phyloP scores from a whole-genome alignment of 352 stramenopile genomes.

The Globisporangium emineosum region DNA sequence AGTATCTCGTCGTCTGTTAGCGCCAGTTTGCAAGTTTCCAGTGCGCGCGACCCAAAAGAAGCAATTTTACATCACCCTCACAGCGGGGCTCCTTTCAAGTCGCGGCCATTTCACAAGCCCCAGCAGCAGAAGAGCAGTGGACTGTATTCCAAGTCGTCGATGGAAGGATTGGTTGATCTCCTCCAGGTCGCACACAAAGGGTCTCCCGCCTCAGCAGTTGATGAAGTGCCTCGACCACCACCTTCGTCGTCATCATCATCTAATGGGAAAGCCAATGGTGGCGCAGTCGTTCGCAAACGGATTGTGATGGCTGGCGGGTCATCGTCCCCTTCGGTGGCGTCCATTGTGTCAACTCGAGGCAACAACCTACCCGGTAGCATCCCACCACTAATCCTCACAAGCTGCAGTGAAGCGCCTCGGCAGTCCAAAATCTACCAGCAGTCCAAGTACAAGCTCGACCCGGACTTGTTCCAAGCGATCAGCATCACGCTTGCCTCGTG shows the following conservation, averaged over 20 bases:
- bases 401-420: not conserved
- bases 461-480: constrained; percentile 34
- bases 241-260: not conserved
- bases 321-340: constrained; percentile 12
- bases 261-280: not conserved
- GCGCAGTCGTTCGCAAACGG: constrained; percentile 6
- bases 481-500: constrained; percentile 27
- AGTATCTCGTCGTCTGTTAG: constrained; percentile 36
- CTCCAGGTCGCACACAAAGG: constrained; percentile 24
- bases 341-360: constrained; percentile 9
- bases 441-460: constrained; percentile 45
- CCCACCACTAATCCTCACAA: constrained; percentile 12
- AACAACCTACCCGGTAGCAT: not conserved
- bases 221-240: constrained; percentile 4
- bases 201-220: not conserved
- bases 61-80: not conserved
- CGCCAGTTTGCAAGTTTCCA: constrained; percentile 20
- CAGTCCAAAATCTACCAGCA: constrained; percentile 27
- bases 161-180: constrained; percentile 24
- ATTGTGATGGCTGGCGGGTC: not conserved
- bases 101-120: not conserved
- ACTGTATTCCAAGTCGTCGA: not conserved
- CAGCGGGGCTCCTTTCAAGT: not conserved
- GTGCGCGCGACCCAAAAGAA: not conserved
- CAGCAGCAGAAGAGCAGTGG: constrained; percentile 6